phyloP scores from a whole-genome alignment of 352 stramenopile species.

The Globisporangium takayamanum region DNA sequence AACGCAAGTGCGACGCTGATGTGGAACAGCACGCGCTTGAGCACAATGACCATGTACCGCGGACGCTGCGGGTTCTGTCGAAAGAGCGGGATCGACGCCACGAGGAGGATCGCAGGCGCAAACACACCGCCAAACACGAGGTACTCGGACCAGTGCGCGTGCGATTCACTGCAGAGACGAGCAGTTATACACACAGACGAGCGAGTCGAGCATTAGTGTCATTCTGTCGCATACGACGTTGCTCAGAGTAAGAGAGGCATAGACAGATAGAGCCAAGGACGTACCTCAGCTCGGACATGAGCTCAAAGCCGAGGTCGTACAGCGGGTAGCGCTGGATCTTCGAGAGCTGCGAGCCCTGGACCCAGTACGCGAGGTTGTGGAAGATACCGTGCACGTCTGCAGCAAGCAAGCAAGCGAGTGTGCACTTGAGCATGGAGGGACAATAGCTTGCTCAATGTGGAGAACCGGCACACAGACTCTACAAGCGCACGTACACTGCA shows the following conservation, averaged over 20 bases:
- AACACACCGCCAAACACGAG: conserved; percentile 75
- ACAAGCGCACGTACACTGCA: conserved; percentile 55
- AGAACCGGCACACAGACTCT: neutral
- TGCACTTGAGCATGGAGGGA: neutral
- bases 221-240: too few species aligned
- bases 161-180: conserved; percentile 17
- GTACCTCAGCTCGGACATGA: conserved; percentile 66
- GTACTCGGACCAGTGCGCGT: conserved; percentile 57
- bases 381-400: conserved; percentile 74
- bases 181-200: neutral
- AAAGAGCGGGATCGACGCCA: conserved; percentile 61
- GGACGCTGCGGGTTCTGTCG: conserved; percentile 51
- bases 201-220: neutral
- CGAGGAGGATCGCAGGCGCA: conserved; percentile 57
- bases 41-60: conserved; percentile 72
- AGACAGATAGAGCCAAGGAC: neutral
- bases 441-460: neutral
- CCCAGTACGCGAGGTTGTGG: conserved; percentile 85
- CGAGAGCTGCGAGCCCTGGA: conserved; percentile 63
- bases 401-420: neutral
- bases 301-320: conserved; percentile 67
- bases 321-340: conserved; percentile 63
- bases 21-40: conserved; percentile 77
- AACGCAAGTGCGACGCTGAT: conserved; percentile 68
- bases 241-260: too few species aligned